phyloP scores from a whole-genome alignment of 1,139 yeast genomes.

The Sugiyamaella paludigena region DNA sequence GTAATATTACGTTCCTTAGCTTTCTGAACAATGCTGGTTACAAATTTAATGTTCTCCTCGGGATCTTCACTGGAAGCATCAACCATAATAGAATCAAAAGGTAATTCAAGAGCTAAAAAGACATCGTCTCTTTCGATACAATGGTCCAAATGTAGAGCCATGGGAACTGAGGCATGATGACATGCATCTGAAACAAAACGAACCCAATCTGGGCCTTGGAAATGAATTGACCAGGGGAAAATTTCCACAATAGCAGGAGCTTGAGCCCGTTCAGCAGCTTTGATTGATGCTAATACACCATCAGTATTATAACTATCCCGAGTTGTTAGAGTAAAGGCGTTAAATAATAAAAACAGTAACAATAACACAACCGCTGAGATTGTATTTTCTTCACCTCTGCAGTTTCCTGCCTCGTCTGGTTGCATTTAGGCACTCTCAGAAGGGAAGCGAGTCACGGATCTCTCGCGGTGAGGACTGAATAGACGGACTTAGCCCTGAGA shows the following conservation, averaged over 20 bases:
- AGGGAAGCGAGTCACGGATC: no score
- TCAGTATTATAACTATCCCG: slow-evolving; percentile 29
- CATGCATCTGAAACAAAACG: slow-evolving; percentile 28
- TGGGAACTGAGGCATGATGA: slow-evolving; percentile 30
- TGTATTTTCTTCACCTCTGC: no score
- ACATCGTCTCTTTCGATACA: slow-evolving; percentile 29
- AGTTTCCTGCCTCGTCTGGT: no score
- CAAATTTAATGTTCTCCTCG: slow-evolving; percentile 27
- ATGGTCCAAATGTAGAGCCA: slow-evolving; percentile 33
- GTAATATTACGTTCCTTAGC: slow-evolving; percentile 30
- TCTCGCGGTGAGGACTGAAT: no score
- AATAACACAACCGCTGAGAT: neutral
- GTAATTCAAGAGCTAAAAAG: slow-evolving; percentile 26
- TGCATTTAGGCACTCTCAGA: no score
- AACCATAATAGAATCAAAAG: slow-evolving; percentile 34
- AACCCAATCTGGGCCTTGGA: slow-evolving; percentile 29
- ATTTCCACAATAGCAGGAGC: slow-evolving; percentile 34
- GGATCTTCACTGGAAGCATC: slow-evolving; percentile 32
- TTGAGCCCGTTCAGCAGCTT: slow-evolving; percentile 30
- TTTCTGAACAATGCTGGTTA: slow-evolving; percentile 25
- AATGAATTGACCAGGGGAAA: slow-evolving; percentile 34
- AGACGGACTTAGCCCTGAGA: no score
- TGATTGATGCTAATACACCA: slow-evolving; percentile 29
- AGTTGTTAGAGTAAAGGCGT: neutral
- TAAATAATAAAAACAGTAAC: neutral